These are phyloP conservation scores for Neurospora discreta DNA, from an alignment of 495 filamentous ascomycete genomes.

Conservation along the genomic window DNA sequence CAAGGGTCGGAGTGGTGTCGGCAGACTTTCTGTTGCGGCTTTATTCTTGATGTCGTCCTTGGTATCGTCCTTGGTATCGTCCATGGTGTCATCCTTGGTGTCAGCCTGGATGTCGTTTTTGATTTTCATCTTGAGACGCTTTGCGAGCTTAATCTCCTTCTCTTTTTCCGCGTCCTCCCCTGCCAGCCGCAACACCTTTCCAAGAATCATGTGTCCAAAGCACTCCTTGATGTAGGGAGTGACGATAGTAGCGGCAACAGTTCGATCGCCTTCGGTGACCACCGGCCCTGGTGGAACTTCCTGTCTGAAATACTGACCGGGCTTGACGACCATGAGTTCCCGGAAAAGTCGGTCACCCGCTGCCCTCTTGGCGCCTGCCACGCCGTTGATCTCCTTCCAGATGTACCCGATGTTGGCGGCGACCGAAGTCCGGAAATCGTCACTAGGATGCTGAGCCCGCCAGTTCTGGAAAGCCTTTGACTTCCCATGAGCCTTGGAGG, in stretches of 20 bases:
- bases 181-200: constrained; percentile 28
- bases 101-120: neutral
- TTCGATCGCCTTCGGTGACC: neutral
- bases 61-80: neutral
- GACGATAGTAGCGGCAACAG: constrained; percentile 41
- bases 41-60: neutral
- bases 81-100: neutral
- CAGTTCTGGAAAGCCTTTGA: constrained; percentile 34
- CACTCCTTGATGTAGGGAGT: constrained; percentile 54
- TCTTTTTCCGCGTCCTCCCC: neutral
- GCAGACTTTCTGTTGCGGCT: neutral
- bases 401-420: constrained; percentile 49
- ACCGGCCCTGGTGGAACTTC: constrained; percentile 3
- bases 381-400: constrained; percentile 46
- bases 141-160: neutral
- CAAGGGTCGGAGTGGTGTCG: neutral
- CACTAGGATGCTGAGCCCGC: constrained; percentile 30
- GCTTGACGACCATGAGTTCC: constrained; percentile 11
- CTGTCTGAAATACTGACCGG: constrained; percentile 5
- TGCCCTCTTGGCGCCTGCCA: constrained; percentile 14
- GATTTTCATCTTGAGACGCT: neutral
- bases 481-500: constrained; percentile 27
- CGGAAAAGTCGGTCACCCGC: constrained; percentile 34
- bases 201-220: constrained; percentile 53
- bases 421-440: constrained; percentile 49